phyloP scores from a whole-genome alignment of 1,139 yeast species.

The Sugiyamaella castrensis region DNA sequence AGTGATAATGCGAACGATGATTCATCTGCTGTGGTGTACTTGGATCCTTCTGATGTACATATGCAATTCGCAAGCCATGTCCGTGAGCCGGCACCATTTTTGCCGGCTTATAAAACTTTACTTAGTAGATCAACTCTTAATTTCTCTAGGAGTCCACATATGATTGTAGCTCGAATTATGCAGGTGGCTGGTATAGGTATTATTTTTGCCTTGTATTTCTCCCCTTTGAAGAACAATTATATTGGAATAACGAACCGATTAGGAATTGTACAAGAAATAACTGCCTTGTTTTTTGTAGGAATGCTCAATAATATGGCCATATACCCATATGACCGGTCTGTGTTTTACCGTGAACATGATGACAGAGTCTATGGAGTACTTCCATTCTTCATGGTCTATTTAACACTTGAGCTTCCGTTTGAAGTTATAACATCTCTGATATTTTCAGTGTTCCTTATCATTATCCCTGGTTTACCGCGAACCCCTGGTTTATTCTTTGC shows the following conservation, averaged over 20 bases:
- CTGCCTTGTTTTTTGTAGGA: slow-evolving; percentile 74
- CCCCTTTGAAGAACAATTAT: slow-evolving; percentile 60
- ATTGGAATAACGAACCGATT: slow-evolving; percentile 64
- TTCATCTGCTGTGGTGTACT: slow-evolving; percentile 2
- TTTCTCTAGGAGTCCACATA: slow-evolving; percentile 57
- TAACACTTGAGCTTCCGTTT: slow-evolving; percentile 69
- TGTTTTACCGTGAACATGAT: slow-evolving; percentile 73
- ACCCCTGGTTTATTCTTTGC: slow-evolving; percentile 65
- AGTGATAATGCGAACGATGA: background rate
- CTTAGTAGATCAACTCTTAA: slow-evolving; percentile 49
- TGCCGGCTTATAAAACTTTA: slow-evolving; percentile 43
- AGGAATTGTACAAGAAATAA: slow-evolving; percentile 72
- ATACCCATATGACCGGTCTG: slow-evolving; percentile 69
- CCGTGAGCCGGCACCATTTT: slow-evolving; percentile 36
- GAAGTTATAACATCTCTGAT: slow-evolving; percentile 60
- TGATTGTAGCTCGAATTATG: slow-evolving; percentile 61
- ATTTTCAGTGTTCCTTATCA: slow-evolving; percentile 59
- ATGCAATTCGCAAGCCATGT: slow-evolving; percentile 21
- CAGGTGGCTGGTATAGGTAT: slow-evolving; percentile 66
- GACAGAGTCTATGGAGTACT: slow-evolving; percentile 69
- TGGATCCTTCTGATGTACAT: slow-evolving; percentile 4
- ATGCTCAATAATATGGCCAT: slow-evolving; percentile 72
- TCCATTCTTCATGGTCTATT: slow-evolving; percentile 64
- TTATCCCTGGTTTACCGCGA: slow-evolving; percentile 73
- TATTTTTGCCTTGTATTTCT: slow-evolving; percentile 64